Conservation (phyloP, 225 moss, liverwort and hornwort genomes). For the Sphagnum tenellum region DNA sequence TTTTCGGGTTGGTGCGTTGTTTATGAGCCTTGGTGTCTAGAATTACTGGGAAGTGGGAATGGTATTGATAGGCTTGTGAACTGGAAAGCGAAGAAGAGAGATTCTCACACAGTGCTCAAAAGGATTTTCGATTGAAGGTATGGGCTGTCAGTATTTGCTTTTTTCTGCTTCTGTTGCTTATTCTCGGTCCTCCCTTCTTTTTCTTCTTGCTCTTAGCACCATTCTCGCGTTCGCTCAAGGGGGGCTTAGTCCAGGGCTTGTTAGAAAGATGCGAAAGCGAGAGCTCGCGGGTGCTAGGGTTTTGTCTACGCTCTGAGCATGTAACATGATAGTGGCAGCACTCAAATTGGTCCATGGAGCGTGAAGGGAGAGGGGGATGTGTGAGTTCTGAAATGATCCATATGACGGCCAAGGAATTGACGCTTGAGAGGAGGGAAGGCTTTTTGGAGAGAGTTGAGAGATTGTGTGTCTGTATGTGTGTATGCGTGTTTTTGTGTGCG, state of each 20-base stretch:
- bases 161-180: conserved; percentile 40
- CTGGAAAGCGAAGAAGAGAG: no score
- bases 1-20: no score
- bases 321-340: conserved; percentile 3
- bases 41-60: no score
- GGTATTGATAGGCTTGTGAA: no score
- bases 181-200: conserved; percentile 45
- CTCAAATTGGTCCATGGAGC: conserved; percentile 1
- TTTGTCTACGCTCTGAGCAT: conserved; percentile 10
- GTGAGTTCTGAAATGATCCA: no score
- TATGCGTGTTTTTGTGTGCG: no score
- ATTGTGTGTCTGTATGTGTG: no score
- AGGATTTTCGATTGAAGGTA: conserved; percentile 57
- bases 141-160: conserved; percentile 72
- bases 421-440: no score
- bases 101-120: no score
- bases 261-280: conserved; percentile 11
- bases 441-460: no score
- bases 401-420: no score
- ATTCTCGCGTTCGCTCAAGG: conserved; percentile 44
- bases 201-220: conserved; percentile 40
- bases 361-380: conserved; percentile 1
- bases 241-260: conserved; percentile 31
- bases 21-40: no score
- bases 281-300: conserved; percentile 13